A percentile compares a stretch with the other conserved stretches of the same genome.
Evolutionary conservation across 192 early-diverging fungal species (phyloP).

Genomic region (Coemansia biformis): DNA sequence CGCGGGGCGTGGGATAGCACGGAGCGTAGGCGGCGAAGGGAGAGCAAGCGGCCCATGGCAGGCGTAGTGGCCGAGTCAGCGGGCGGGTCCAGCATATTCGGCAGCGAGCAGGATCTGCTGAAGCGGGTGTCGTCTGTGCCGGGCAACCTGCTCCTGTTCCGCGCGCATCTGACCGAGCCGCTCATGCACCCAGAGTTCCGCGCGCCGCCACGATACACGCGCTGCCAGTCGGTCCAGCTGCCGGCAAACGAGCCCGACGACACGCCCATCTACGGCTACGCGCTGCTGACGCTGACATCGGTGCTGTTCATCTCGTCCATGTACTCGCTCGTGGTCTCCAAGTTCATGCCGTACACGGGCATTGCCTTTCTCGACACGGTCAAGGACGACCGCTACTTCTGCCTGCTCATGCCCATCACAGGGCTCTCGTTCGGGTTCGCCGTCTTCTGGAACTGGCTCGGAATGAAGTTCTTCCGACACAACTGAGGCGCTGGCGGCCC

Average conservation of each 20-base stretch:
- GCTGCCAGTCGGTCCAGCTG: slow-evolving; percentile 53
- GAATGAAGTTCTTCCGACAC: slow-evolving; percentile 89
- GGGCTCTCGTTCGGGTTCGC: slow-evolving; percentile 68
- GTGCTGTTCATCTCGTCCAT: slow-evolving; percentile 57
- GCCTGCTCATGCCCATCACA: slow-evolving; percentile 74
- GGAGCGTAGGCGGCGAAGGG: background rate
- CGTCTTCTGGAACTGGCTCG: slow-evolving; percentile 90
- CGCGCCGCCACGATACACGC: slow-evolving; percentile 51
- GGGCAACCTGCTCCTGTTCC: slow-evolving; percentile 44
- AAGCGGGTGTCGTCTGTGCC: slow-evolving; percentile 47
- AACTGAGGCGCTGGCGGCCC: no score
- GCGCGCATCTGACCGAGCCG: slow-evolving; percentile 40
- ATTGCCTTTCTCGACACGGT: slow-evolving; percentile 65
- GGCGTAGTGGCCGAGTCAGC: slow-evolving; percentile 6
- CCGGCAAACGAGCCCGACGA: slow-evolving; percentile 60
- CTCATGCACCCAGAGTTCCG: slow-evolving; percentile 46
- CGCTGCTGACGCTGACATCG: slow-evolving; percentile 56
- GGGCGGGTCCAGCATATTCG: slow-evolving; percentile 6
- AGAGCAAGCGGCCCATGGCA: background rate
- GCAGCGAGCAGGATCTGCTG: slow-evolving; percentile 16
- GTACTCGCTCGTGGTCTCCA: slow-evolving; percentile 63
- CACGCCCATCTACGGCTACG: slow-evolving; percentile 64
- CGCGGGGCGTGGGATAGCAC: background rate
- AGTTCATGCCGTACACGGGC: slow-evolving; percentile 66
- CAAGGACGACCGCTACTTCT: slow-evolving; percentile 76